A percentile compares a stretch with the other conserved stretches of the same genome.
phyloP scores from a whole-genome alignment of 108 stramenopile genomes.

The Nitzschia putrida region DNA sequence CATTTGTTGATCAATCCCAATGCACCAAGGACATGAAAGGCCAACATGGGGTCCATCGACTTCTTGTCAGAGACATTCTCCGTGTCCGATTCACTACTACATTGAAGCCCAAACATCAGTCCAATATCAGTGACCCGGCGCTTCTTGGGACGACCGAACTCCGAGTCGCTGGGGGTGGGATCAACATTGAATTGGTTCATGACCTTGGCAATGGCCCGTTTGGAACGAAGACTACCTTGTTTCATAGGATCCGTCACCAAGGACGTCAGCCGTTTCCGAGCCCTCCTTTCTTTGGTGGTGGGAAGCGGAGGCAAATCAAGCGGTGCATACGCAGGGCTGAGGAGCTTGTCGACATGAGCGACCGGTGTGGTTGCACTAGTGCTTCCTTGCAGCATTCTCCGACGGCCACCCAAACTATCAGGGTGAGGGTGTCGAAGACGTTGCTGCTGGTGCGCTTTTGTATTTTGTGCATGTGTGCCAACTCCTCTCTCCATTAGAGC shows the following conservation, averaged over 20 bases:
- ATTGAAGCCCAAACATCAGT: constrained; percentile 46
- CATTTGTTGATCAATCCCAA: constrained; percentile 54
- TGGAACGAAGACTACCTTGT: constrained; percentile 27
- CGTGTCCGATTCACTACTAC: constrained; percentile 19
- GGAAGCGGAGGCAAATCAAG: constrained; percentile 45
- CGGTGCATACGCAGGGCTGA: constrained; percentile 3
- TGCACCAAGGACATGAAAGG: constrained; percentile 66
- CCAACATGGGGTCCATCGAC: constrained; percentile 58
- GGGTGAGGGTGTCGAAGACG: constrained; percentile 58
- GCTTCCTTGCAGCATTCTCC: constrained; percentile 17
- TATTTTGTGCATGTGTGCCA: constrained; percentile 40
- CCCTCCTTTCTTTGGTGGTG: constrained; percentile 37
- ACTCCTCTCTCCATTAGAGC: constrained; percentile 67
- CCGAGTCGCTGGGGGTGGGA: constrained; percentile 1
- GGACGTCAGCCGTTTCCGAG: constrained; percentile 22
- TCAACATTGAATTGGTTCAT: constrained; percentile 32
- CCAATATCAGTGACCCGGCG: constrained; percentile 51
- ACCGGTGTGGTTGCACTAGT: constrained; percentile 4
- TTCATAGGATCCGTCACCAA: neutral
- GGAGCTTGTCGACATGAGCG: constrained; percentile 1
- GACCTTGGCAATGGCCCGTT: constrained; percentile 21
- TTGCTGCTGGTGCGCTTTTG: constrained; percentile 36
- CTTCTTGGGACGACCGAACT: constrained; percentile 19
- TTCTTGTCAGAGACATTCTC: neutral
- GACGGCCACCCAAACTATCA: constrained; percentile 49